These are phyloP conservation scores for Plasmodium ovale DNA, from an alignment of 169 alveolate species.

Conservation along the genomic window DNA sequence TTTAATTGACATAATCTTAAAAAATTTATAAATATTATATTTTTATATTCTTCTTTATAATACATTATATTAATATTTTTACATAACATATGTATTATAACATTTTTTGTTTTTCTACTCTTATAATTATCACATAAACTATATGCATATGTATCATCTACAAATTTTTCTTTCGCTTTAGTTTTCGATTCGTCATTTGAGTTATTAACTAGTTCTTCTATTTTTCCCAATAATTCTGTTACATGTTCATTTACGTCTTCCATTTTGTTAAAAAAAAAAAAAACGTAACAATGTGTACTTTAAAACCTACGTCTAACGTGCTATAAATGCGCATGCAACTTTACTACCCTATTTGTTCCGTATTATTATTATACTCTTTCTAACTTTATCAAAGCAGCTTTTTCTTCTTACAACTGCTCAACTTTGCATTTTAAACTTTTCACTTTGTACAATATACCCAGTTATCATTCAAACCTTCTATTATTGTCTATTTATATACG, in stretches of 20 bases:
- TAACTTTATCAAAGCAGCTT: too few species aligned
- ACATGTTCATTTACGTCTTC: background rate
- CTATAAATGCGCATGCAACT: too few species aligned
- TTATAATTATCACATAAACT: constrained; percentile 84
- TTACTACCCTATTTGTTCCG: too few species aligned
- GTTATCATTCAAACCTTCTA: too few species aligned
- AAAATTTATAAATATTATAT: constrained; percentile 68
- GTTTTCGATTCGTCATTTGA: background rate
- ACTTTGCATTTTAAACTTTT: too few species aligned
- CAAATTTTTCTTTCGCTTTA: constrained; percentile 60
- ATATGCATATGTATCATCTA: constrained; percentile 80
- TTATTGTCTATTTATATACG: too few species aligned
- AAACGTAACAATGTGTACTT: too few species aligned
- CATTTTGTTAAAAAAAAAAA: background rate
- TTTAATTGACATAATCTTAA: constrained; percentile 74
- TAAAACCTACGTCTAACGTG: too few species aligned
- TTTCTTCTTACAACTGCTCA: too few species aligned
- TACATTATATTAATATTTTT: constrained; percentile 66
- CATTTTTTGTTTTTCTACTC: constrained; percentile 81
- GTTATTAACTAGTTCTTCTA: constrained; percentile 7
- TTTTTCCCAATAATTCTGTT: background rate
- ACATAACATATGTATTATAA: constrained; percentile 78
- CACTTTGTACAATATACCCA: too few species aligned
- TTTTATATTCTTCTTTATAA: constrained; percentile 59
- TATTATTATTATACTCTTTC: too few species aligned